Conservation (phyloP, 768 basidiomycete species). For the Rhodotorula paludigena region DNA sequence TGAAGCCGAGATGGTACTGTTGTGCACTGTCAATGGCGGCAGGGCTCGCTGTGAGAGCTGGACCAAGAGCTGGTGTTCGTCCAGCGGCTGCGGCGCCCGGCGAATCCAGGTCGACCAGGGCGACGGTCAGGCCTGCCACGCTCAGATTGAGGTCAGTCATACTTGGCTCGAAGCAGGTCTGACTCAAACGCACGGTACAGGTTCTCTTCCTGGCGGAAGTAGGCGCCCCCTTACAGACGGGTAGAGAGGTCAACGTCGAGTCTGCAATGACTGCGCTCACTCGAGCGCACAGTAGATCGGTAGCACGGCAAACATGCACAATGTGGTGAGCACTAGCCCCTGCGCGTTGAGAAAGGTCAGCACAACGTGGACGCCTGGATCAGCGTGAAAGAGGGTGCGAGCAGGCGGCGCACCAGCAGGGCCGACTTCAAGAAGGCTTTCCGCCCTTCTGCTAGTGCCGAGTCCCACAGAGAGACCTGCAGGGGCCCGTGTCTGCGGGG, state of each 20-base stretch:
- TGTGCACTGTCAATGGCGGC: not conserved
- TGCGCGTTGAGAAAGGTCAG: not conserved
- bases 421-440: not conserved
- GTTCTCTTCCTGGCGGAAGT: slow-evolving; percentile 45
- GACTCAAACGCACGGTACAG: slow-evolving; percentile 29
- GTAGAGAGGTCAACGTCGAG: not conserved
- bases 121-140: slow-evolving; percentile 39
- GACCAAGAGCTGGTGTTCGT: slow-evolving; percentile 44
- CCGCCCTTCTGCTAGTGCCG: not conserved
- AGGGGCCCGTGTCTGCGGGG: not conserved
- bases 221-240: slow-evolving; percentile 39
- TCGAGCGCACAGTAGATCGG: slow-evolving; percentile 42
- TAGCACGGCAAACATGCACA: slow-evolving; percentile 41
- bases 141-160: not conserved
- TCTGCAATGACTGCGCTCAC: not conserved
- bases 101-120: slow-evolving; percentile 47
- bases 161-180: not conserved
- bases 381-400: no score
- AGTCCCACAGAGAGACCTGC: not conserved
- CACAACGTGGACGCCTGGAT: no score
- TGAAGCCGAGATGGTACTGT: slow-evolving; percentile 16
- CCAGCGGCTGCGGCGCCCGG: slow-evolving; percentile 33
- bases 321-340: not conserved
- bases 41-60: slow-evolving; percentile 39
- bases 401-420: not conserved